These are phyloP conservation scores for Oidiodendron maius DNA, from an alignment of 495 filamentous ascomycete species.

Conservation along the genomic window DNA sequence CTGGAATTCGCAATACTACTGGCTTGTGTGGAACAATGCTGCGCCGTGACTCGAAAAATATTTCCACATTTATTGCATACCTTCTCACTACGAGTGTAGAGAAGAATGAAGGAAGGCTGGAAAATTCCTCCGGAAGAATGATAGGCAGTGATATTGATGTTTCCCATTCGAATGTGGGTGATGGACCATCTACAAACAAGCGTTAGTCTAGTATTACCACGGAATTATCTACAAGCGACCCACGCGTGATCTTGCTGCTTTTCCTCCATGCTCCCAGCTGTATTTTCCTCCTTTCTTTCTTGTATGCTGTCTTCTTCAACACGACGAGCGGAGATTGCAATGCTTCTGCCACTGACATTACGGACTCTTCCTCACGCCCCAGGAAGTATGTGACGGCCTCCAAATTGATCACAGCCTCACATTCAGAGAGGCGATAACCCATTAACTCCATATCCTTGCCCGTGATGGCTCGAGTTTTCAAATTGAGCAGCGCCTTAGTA, in stretches of 20 bases:
- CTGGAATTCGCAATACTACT: background rate
- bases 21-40: background rate
- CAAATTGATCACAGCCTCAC: background rate
- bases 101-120: constrained; percentile 1
- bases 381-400: constrained; percentile 2
- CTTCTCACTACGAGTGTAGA: constrained; percentile 2
- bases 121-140: background rate
- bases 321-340: background rate
- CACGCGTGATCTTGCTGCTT: background rate
- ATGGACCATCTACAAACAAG: background rate
- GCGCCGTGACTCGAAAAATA: background rate
- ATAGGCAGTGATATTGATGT: background rate
- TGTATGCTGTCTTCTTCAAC: background rate
- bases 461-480: background rate
- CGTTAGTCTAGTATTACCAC: background rate
- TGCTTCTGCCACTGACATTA: background rate
- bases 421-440: background rate
- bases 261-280: background rate
- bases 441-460: background rate
- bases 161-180: background rate
- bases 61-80: background rate
- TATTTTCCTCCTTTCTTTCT: background rate
- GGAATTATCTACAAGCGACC: background rate
- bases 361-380: background rate
- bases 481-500: background rate